Evolutionary conservation across 2,329 filamentous ascomycete species (phyloP), one percentile per base, ranked within the genome.

Genomic region (Tolypocladium paradoxum): DNA sequence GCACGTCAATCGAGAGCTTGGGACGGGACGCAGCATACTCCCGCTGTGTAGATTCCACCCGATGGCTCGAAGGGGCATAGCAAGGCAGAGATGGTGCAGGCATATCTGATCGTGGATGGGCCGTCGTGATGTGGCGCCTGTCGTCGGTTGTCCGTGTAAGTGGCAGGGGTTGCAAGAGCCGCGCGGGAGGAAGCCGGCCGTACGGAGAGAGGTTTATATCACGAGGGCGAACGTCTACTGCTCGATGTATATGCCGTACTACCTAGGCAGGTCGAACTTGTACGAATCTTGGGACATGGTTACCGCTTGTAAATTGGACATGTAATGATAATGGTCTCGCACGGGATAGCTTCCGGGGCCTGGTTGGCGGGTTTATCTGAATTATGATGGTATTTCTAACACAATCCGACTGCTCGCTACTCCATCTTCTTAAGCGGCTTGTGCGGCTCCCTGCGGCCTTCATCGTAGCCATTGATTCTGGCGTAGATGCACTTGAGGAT

Each of bases 401-500:
- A 6, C n/a, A 31, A 46, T 31, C 9, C n/a, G 18, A 20, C 16
- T 31, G 9, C 16, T 46, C 34, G 31, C 43, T 58, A 68, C 43
- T 66, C 56, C 12, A 65, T 37, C 54, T 68, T 68, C 56, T 67
- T 68, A 7, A 65, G 56, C 36, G 65, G 62, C 34, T 61, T 65
- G 48, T 63, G 54, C 3, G 62, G 62, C 48, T 68, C 64, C 29
- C 51, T 54, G 38, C 59, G 56, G 66, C 68, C 54, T 62, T 58
- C 50, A 4, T 75, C 70, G 46, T 75, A 67, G 12, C 84, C 84
- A 64, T 90, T 90, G 29, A 88, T 64, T 51, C 73, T 74, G 2
- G 77, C 79, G 68, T 95, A 88, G 1, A 87, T 56, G 76, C 78
- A 85, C 65, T 90, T 86, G 57, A 95, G 70, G 11, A 76, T 69